Evolutionary conservation across 129 eudicot species (phyloP).

Genomic region (Gnaphalium uliginosum): DNA sequence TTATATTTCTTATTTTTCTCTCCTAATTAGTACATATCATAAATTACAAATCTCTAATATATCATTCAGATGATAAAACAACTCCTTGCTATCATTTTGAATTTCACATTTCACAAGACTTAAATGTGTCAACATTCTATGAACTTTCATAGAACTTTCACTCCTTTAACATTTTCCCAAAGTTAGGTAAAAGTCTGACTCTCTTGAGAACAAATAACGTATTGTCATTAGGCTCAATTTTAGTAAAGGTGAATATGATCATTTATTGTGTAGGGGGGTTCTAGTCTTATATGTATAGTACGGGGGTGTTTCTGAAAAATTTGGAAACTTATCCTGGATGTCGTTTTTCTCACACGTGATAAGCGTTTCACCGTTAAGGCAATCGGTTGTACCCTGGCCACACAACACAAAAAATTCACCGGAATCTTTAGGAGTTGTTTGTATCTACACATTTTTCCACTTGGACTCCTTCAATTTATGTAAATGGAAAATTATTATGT

Average conservation of each 20-base stretch:
- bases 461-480: not conserved
- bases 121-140: not conserved
- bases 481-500: no score
- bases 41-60: no score
- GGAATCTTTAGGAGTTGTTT: not conserved
- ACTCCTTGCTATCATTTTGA: no score
- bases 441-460: not conserved
- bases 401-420: not conserved
- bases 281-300: not conserved
- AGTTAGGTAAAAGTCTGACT: not conserved
- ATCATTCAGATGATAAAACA: no score
- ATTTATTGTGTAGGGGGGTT: not conserved
- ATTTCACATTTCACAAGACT: no score
- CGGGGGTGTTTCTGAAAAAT: conserved; percentile 12
- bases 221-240: conserved; percentile 8
- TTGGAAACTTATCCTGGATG: not conserved
- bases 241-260: conserved; percentile 3
- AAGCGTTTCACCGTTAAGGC: conserved; percentile 25
- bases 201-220: not conserved
- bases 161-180: conserved; percentile 20
- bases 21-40: no score
- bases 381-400: conserved; percentile 3
- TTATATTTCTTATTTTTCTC: no score
- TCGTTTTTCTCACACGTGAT: conserved; percentile 27
- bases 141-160: conserved; percentile 2